Evolutionary conservation across 495 filamentous ascomycete genomes (phyloP).

Genomic region (Penicillium dipodomyicola): DNA sequence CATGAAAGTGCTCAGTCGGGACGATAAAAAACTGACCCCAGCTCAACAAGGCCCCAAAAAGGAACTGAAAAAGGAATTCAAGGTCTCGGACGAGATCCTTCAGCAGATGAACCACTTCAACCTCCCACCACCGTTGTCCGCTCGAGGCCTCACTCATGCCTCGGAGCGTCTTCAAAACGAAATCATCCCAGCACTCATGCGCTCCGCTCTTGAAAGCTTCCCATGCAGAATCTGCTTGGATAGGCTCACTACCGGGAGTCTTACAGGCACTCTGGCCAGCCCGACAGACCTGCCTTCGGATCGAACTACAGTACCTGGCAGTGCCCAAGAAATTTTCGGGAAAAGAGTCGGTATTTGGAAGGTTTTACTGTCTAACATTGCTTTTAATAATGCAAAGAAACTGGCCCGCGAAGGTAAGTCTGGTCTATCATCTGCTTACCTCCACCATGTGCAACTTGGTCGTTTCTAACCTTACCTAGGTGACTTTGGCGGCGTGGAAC

Average conservation of each 20-base stretch:
- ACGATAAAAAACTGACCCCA: slow-evolving; percentile 17
- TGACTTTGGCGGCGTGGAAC: slow-evolving; percentile 11
- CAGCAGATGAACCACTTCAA: background rate
- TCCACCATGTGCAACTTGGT: background rate
- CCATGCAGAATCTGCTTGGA: slow-evolving; percentile 25
- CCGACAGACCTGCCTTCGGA: background rate
- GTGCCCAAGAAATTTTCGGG: slow-evolving; percentile 26
- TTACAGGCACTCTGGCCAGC: background rate
- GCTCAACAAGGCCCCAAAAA: background rate
- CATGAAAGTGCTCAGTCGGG: slow-evolving; percentile 10
- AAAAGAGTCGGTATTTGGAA: slow-evolving; percentile 39
- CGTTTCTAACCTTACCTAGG: slow-evolving; percentile 6
- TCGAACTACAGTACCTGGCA: background rate
- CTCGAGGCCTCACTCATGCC: slow-evolving; percentile 8
- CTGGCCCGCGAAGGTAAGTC: slow-evolving; percentile 7
- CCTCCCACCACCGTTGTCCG: background rate
- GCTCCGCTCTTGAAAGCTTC: slow-evolving; percentile 15
- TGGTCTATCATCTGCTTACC: background rate
- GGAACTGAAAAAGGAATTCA: slow-evolving; percentile 1
- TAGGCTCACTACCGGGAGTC: background rate
- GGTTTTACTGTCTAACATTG: slow-evolving; percentile 34
- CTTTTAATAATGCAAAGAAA: slow-evolving; percentile 27
- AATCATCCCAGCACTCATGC: slow-evolving; percentile 12
- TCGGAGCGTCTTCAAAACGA: slow-evolving; percentile 9
- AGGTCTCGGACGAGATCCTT: background rate